Conservation (phyloP, 305 asterid genomes). For the Fraxinus xanthoxyloides region DNA sequence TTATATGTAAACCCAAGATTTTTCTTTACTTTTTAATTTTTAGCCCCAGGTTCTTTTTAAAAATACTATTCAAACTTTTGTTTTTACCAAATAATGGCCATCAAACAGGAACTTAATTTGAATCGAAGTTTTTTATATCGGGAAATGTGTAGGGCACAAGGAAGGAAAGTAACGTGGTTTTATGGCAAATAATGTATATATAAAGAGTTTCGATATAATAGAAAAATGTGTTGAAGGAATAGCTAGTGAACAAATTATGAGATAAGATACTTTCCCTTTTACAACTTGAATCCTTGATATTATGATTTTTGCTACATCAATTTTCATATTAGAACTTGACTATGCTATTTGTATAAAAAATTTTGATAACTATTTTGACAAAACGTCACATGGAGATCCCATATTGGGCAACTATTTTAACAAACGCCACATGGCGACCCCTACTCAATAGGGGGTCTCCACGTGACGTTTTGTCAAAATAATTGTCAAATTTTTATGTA, state of each 20-base stretch:
- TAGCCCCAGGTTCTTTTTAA: neutral
- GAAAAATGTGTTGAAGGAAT: neutral
- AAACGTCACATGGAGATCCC: no score
- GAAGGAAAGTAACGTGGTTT: neutral
- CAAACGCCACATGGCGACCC: no score
- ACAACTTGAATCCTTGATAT: neutral
- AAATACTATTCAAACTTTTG: neutral
- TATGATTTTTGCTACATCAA: neutral
- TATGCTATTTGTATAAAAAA: no score
- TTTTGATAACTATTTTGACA: no score
- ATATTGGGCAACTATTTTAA: no score
- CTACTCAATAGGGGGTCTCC: no score
- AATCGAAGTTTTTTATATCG: neutral
- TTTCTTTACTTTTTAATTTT: no score
- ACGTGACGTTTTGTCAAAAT: no score
- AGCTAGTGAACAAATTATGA: neutral
- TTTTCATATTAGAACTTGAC: neutral
- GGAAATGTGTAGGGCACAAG: neutral
- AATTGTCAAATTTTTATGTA: no score
- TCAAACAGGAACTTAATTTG: neutral
- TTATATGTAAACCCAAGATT: neutral
- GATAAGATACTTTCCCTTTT: neutral
- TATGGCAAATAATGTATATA: neutral
- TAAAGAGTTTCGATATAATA: neutral
- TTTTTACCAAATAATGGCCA: neutral